Percentiles rank a stretch among this genome's conserved stretches.
Evolutionary conservation across 2,329 filamentous ascomycete genomes (phyloP).

Genomic region (Graphium sp.): DNA sequence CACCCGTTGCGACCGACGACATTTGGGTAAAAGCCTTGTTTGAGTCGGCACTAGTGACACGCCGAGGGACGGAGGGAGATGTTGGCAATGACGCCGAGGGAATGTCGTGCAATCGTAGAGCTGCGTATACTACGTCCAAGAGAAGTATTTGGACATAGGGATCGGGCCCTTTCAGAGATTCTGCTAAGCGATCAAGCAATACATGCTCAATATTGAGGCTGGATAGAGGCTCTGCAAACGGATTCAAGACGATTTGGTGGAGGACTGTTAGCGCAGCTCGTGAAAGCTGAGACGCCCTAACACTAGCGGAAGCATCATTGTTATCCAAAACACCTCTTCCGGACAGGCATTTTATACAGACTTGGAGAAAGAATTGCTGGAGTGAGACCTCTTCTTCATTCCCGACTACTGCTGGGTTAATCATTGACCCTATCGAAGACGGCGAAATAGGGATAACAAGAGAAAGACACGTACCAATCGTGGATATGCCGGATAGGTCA

Average conservation of each 20-base stretch:
- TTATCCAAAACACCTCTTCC: conserved; percentile 18
- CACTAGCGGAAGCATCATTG: conserved; percentile 14
- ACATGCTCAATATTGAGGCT: conserved; percentile 52
- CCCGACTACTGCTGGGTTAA: conserved; percentile 19
- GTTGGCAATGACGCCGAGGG: conserved; percentile 19
- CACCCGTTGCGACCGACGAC: no score
- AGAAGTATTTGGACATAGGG: conserved; percentile 60
- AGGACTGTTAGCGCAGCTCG: conserved; percentile 53
- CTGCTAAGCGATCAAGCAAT: conserved; percentile 51
- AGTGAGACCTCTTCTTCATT: conserved; percentile 40
- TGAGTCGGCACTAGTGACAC: conserved; percentile 20
- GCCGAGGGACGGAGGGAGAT: conserved; percentile 30
- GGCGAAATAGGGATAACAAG: no score
- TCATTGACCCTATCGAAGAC: no score
- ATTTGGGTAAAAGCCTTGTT: neutral
- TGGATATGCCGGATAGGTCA: no score
- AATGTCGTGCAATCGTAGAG: conserved; percentile 47
- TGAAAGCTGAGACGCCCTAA: conserved; percentile 49
- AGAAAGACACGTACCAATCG: no score
- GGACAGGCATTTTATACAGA: conserved; percentile 46
- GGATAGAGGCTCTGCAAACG: conserved; percentile 39
- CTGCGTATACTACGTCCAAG: conserved; percentile 60
- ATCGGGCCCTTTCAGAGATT: conserved; percentile 43
- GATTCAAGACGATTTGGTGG: conserved; percentile 50
- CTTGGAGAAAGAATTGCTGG: conserved; percentile 50